phyloP scores from a whole-genome alignment of 371 early-diverging fungal genomes.

The Mortierella sp. region DNA sequence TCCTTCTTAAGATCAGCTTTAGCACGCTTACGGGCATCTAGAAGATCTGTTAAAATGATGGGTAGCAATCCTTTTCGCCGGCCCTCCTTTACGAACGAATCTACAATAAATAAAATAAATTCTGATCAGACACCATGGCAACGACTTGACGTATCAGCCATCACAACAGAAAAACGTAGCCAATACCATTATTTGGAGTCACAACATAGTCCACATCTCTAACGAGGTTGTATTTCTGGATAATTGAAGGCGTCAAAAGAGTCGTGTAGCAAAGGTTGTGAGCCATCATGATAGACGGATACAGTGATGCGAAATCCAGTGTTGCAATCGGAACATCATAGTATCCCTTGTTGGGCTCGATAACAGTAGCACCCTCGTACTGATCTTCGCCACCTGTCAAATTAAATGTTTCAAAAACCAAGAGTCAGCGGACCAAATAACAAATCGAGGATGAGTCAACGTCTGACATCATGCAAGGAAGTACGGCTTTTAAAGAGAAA shows the following conservation, averaged over 20 bases:
- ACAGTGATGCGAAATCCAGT: conserved; percentile 99
- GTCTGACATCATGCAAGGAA: background rate
- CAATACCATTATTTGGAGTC: conserved; percentile 87
- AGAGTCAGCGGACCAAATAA: background rate
- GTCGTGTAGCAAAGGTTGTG: conserved; percentile 99
- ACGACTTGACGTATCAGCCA: background rate
- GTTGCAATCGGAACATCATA: conserved; percentile 98
- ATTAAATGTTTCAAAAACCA: background rate
- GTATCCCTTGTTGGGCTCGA: conserved; percentile 98
- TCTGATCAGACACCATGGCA: background rate
- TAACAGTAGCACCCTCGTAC: conserved; percentile 99
- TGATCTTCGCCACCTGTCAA: conserved; percentile 81
- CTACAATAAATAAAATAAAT: conserved; percentile 46
- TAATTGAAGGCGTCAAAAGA: conserved; percentile 71
- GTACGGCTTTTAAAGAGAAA: background rate
- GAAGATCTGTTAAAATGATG: conserved; percentile 91
- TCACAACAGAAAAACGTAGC: background rate
- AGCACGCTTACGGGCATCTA: conserved; percentile 97
- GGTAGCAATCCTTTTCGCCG: conserved; percentile 95
- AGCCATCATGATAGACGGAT: conserved; percentile 99
- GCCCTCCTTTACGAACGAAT: conserved; percentile 85
- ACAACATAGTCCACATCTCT: conserved; percentile 87
- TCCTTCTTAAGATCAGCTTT: conserved; percentile 96
- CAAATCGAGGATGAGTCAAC: background rate
- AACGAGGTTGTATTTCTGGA: conserved; percentile 75